Conservation (phyloP, 129 eudicot species). For the Flaveria sonorensis region DNA sequence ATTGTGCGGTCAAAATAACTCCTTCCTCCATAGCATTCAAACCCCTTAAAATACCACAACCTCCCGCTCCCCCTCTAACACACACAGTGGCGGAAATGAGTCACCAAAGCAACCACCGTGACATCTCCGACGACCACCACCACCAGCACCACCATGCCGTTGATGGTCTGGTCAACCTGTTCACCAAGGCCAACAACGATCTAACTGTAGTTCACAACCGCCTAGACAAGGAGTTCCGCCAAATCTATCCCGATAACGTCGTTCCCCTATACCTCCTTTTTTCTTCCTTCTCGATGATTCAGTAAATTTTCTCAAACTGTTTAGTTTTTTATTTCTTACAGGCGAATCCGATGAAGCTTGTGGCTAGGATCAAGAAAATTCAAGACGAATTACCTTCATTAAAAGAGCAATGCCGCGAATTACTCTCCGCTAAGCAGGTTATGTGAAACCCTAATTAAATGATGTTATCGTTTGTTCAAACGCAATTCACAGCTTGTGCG, state of each 20-base stretch:
- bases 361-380: slow-evolving; percentile 70
- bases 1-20: no score
- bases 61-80: slow-evolving; percentile 17
- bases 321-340: slow-evolving; percentile 16
- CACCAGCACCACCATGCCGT: slow-evolving; percentile 53
- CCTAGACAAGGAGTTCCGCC: slow-evolving; percentile 68
- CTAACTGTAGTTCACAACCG: slow-evolving; percentile 57
- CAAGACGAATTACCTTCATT: slow-evolving; percentile 66
- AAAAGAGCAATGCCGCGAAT: slow-evolving; percentile 77
- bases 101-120: background rate
- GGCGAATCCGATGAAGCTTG: slow-evolving; percentile 94
- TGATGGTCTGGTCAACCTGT: slow-evolving; percentile 50
- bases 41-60: slow-evolving; percentile 10
- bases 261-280: background rate
- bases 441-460: background rate
- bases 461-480: background rate
- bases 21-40: slow-evolving; percentile 17
- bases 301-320: background rate
- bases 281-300: slow-evolving; percentile 7
- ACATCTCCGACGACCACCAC: background rate
- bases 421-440: slow-evolving; percentile 92
- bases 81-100: slow-evolving; percentile 27
- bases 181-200: slow-evolving; percentile 62
- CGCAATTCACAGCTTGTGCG: background rate
- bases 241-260: slow-evolving; percentile 74